phyloP scores from a whole-genome alignment of 2,329 filamentous ascomycete species.

The Cercospora beticola region DNA sequence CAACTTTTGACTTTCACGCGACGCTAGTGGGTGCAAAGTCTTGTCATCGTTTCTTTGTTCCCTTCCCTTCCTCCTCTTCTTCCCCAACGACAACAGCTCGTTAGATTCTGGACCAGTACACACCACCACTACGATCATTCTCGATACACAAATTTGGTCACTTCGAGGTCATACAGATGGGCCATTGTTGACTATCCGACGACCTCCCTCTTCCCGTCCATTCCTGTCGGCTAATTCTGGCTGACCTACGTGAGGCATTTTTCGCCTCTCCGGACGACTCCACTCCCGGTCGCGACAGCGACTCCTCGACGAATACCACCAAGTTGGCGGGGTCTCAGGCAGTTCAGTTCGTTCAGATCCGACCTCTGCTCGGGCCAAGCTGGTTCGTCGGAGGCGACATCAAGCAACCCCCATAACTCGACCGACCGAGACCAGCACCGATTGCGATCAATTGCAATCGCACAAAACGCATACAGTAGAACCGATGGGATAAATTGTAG shows the following conservation, averaged over 20 bases:
- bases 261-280: conserved; percentile 12
- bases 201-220: not conserved
- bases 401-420: conserved; percentile 95
- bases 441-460: conserved; percentile 16
- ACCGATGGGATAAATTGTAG: conserved; percentile 35
- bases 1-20: not conserved
- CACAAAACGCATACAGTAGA: conserved; percentile 13
- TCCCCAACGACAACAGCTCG: conserved; percentile 22
- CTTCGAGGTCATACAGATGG: conserved; percentile 16
- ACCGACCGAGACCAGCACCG: conserved; percentile 33
- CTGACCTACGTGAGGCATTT: conserved; percentile 26
- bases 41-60: conserved; percentile 10
- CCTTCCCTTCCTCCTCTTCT: conserved; percentile 7
- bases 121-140: conserved; percentile 1
- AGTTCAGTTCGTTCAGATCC: conserved; percentile 70
- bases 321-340: conserved; percentile 89
- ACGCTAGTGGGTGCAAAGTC: conserved; percentile 6
- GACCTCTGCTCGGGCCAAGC: conserved; percentile 89
- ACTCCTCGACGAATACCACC: conserved; percentile 59
- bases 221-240: conserved; percentile 21
- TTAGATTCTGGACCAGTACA: conserved; percentile 9
- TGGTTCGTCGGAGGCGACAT: conserved; percentile 93
- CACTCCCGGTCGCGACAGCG: conserved; percentile 29
- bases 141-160: not conserved
- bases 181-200: conserved; percentile 28